Conservation (phyloP, 164 flowering plant genomes). For the Paratinospora sagittata region DNA sequence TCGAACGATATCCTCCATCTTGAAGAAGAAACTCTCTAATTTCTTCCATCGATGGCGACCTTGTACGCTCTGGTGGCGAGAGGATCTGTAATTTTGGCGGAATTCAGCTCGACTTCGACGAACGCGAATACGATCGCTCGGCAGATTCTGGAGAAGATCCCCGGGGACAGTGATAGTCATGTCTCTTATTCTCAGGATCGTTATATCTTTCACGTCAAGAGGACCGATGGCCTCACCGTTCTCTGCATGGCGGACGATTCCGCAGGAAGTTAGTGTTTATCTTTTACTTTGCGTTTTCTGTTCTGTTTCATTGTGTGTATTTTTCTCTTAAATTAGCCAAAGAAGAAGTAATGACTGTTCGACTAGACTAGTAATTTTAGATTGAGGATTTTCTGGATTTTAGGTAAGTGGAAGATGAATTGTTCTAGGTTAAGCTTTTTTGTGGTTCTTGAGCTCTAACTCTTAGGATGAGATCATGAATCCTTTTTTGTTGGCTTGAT, state of each 20-base stretch:
- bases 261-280: conserved; percentile 43
- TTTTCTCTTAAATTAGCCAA: background rate
- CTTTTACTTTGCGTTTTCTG: background rate
- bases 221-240: conserved; percentile 80
- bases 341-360: too few relatives aligned
- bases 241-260: conserved; percentile 87
- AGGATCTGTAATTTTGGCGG: conserved; percentile 72
- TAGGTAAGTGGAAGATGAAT: too few relatives aligned
- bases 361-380: too few relatives aligned
- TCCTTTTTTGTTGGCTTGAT: too few relatives aligned
- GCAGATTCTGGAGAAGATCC: conserved; percentile 65
- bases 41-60: conserved; percentile 44
- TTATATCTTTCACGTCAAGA: conserved; percentile 67
- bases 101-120: conserved; percentile 51
- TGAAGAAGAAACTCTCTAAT: background rate
- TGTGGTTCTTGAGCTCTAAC: too few relatives aligned
- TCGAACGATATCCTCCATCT: background rate
- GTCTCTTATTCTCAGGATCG: conserved; percentile 84
- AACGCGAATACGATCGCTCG: conserved; percentile 65
- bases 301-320: background rate
- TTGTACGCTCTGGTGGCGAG: conserved; percentile 71
- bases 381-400: too few relatives aligned
- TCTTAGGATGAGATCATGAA: too few relatives aligned
- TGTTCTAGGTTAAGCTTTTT: too few relatives aligned
- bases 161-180: conserved; percentile 42